phyloP scores from a whole-genome alignment of 2,329 filamentous ascomycete genomes.

The Thermothelomyces thermophilus region DNA sequence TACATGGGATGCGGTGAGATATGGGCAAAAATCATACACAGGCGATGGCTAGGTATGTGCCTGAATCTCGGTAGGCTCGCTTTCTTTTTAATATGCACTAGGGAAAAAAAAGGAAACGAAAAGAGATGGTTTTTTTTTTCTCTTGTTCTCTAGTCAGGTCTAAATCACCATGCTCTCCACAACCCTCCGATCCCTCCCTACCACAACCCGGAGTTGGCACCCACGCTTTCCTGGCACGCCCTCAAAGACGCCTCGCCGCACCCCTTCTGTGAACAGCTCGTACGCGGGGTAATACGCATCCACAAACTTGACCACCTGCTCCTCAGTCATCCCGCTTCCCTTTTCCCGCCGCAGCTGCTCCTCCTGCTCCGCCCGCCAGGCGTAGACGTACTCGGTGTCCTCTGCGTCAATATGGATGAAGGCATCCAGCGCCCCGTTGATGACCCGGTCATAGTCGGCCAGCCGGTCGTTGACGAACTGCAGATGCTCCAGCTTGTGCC shows the following conservation, averaged over 20 bases:
- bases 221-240: conserved; percentile 25
- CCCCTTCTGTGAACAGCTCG: conserved; percentile 57
- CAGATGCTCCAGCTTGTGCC: conserved; percentile 44
- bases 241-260: conserved; percentile 53
- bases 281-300: conserved; percentile 65
- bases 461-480: conserved; percentile 45
- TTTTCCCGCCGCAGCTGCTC: conserved; percentile 57
- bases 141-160: background rate
- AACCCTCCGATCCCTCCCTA: conserved; percentile 54
- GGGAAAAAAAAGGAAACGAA: too few relatives aligned
- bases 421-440: conserved; percentile 46
- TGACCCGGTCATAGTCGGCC: conserved; percentile 39
- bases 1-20: background rate
- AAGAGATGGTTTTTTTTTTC: background rate
- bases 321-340: conserved; percentile 74
- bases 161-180: conserved; percentile 49
- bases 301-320: conserved; percentile 70
- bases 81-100: background rate
- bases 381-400: conserved; percentile 69
- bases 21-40: background rate
- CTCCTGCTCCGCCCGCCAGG: conserved; percentile 80
- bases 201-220: conserved; percentile 55
- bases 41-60: conserved; percentile 7
- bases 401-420: conserved; percentile 62
- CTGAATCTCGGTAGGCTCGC: background rate